Base-by-base conservation (phyloP, 106 monocot species). In the Apostasia ramifera region DNA sequence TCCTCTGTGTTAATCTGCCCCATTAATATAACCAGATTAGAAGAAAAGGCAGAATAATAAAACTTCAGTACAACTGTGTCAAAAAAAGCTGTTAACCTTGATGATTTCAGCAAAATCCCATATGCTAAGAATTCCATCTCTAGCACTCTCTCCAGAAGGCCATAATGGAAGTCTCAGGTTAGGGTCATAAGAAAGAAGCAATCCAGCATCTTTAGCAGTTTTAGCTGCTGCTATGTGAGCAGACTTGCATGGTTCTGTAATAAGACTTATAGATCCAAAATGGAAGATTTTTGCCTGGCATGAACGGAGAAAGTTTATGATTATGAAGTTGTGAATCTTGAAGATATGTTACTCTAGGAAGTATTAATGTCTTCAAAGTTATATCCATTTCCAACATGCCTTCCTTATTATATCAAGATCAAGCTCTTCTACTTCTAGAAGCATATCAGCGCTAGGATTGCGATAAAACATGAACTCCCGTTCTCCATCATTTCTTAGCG, bases 361-460 rank as follows among this genome's bases (percentile, higher is more conserved):
- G 53, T 41, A 57, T 70, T 4, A 64, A 63, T 45, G 26, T 61
- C 11, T 38, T 71, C 38, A 47, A 10, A 48, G 44, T 61, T 41
- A 12, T 8, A 69, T 45, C 6, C 5, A 43, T 57, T 50, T 43
- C 10, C 58, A 14, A 37, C 47, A 26, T 71, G 89, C 95, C 86
- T 97, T 86, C 38, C 41, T 89, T 43, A 97, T 97, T 56, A 97
- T 78, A 47, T 97, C 84, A 44, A 97, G 73, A 73, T 97, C 89
- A 65, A 97, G 86, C 69, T 97, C 95, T 60, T 72, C 73, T 83
- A 83, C 86, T 85, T 97, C 72, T 73, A 97, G 89, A 63, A 97
- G 81, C 95, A 97, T 97, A 77, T 97, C 95, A 61, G 95, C 95
- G 78, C 95, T 92, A 62, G 95, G 95, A 79, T 97, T 97, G 50